phyloP scores from a whole-genome alignment of 2,329 filamentous ascomycete genomes.

The Nemania sp. region DNA sequence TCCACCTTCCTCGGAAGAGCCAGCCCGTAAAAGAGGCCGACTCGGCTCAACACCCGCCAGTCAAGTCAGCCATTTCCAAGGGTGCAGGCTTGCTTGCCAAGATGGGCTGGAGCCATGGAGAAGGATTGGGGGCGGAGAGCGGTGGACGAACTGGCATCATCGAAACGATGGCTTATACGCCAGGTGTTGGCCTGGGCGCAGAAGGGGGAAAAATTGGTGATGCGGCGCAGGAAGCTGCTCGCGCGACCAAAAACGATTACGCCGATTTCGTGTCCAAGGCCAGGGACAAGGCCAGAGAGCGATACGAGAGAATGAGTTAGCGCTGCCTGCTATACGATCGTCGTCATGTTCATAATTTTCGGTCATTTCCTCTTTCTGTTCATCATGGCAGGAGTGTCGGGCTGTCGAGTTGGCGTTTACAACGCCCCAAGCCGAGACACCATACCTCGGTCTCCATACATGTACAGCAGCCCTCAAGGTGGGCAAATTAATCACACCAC shows the following conservation, averaged over 20 bases:
- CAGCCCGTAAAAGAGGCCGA: slow-evolving; percentile 41
- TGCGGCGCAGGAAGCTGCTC: slow-evolving; percentile 64
- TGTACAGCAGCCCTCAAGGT: too few species aligned
- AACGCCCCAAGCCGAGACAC: too few species aligned
- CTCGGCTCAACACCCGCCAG: slow-evolving; percentile 42
- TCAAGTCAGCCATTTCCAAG: slow-evolving; percentile 55
- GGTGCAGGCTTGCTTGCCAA: slow-evolving; percentile 70
- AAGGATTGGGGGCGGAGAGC: slow-evolving; percentile 65
- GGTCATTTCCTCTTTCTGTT: neutral
- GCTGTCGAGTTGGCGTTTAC: too few species aligned
- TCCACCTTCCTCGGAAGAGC: slow-evolving; percentile 36
- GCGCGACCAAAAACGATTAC: slow-evolving; percentile 63
- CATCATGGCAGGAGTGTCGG: neutral
- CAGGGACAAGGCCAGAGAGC: slow-evolving; percentile 67
- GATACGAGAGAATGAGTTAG: slow-evolving; percentile 60
- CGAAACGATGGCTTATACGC: slow-evolving; percentile 65
- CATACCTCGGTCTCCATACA: too few species aligned
- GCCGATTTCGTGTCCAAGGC: slow-evolving; percentile 65
- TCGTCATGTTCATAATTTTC: neutral
- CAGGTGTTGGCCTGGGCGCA: slow-evolving; percentile 71
- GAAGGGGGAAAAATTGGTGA: slow-evolving; percentile 71
- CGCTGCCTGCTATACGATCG: neutral
- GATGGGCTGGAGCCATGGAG: slow-evolving; percentile 71
- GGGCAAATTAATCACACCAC: too few species aligned
- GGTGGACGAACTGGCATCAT: slow-evolving; percentile 67